phyloP scores from a whole-genome alignment of 2,329 filamentous ascomycete species.

The Fusarium pseudoanthophilum region DNA sequence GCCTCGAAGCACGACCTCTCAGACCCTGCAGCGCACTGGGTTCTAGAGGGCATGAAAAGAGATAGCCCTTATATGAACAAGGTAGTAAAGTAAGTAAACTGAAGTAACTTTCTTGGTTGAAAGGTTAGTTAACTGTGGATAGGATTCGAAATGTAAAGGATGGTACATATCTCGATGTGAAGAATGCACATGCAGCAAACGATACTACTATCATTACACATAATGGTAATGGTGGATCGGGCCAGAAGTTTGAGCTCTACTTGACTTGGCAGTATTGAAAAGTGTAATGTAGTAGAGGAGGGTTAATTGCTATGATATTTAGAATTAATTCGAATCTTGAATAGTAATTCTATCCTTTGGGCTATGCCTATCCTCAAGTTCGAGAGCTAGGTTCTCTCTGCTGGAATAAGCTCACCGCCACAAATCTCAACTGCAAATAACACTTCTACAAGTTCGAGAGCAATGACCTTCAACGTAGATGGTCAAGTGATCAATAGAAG shows the following conservation, averaged over 20 bases:
- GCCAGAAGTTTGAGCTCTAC: background rate
- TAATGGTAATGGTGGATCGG: accelerated
- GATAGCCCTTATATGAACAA: accelerated
- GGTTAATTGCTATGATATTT: no score
- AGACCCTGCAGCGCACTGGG: background rate
- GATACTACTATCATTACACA: background rate
- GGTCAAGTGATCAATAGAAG: no score
- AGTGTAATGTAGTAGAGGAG: background rate
- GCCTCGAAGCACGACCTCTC: background rate
- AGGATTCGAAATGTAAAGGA: background rate
- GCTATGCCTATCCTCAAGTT: no score
- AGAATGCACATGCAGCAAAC: background rate
- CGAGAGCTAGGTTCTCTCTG: no score
- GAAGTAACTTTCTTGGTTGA: accelerated
- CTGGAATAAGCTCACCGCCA: no score
- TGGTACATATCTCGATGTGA: background rate
- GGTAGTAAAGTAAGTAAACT: background rate
- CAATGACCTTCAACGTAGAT: no score
- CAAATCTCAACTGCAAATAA: no score
- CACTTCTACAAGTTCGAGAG: no score
- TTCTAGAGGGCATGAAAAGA: background rate
- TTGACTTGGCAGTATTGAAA: background rate
- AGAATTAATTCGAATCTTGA: no score
- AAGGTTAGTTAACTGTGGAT: no score
- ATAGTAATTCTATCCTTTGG: no score